phyloP scores from a whole-genome alignment of 306 rosid species.

The Luffa aegyptiaca region DNA sequence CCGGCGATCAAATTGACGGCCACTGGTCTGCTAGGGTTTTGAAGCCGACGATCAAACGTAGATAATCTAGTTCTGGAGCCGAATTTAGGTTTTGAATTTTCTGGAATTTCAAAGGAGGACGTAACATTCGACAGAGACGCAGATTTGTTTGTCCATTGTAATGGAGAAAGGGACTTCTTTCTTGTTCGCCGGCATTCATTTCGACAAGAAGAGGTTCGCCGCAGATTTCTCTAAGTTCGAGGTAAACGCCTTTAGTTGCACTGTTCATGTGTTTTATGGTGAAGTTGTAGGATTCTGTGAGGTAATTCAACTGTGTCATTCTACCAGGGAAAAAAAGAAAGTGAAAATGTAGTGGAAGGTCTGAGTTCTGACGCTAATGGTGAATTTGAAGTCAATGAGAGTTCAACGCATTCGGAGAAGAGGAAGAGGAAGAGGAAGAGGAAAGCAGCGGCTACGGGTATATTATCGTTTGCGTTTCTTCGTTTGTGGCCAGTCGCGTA shows the following conservation, averaged over 20 bases:
- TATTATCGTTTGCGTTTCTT: not conserved
- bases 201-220: conserved; percentile 61
- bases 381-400: conserved; percentile 20
- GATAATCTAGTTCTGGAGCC: not conserved
- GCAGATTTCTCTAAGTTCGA: conserved; percentile 57
- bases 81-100: not conserved
- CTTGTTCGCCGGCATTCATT: conserved; percentile 71
- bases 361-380: conserved; percentile 18
- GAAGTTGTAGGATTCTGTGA: not conserved
- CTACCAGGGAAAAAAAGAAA: conserved; percentile 31
- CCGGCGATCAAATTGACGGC: not conserved
- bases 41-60: not conserved
- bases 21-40: not conserved
- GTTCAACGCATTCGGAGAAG: conserved; percentile 27
- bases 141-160: not conserved
- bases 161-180: conserved; percentile 64
- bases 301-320: not conserved
- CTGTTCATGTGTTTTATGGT: not conserved
- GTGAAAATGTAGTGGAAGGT: conserved; percentile 23
- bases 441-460: conserved; percentile 47
- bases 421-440: conserved; percentile 88
- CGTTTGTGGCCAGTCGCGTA: not conserved
- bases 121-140: not conserved
- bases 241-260: conserved; percentile 23
- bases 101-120: not conserved